Conservation (phyloP, 2,329 filamentous ascomycete genomes). For the Xylaria sp. region DNA sequence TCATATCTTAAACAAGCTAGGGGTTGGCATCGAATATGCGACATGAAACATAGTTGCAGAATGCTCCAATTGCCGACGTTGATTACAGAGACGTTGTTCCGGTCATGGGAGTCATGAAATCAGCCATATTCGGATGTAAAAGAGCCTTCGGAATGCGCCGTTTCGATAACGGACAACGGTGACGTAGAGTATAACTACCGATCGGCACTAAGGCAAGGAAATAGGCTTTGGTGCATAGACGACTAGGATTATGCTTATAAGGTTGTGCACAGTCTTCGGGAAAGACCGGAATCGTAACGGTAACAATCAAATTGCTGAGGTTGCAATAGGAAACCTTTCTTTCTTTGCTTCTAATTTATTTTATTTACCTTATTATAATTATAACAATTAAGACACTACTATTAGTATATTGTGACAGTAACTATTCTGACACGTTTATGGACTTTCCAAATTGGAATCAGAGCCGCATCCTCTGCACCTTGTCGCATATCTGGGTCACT, state of each 20-base stretch:
- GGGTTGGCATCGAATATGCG: slow-evolving; percentile 24
- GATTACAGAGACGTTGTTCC: neutral
- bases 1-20: slow-evolving; percentile 54
- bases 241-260: neutral
- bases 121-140: neutral
- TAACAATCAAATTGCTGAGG: too few relatives aligned
- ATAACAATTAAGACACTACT: neutral
- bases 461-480: neutral
- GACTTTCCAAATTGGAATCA: neutral
- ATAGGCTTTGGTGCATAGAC: neutral
- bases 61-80: slow-evolving; percentile 5
- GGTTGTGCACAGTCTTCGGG: neutral
- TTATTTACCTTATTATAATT: neutral
- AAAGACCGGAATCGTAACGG: neutral
- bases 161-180: slow-evolving; percentile 22
- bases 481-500: slow-evolving; percentile 7
- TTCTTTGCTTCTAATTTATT: too few relatives aligned
- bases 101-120: slow-evolving; percentile 8
- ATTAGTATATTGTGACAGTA: neutral
- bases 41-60: slow-evolving; percentile 27
- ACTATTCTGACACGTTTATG: neutral
- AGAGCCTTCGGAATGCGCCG: slow-evolving; percentile 28
- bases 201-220: neutral
- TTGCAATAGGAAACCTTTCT: too few relatives aligned
- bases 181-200: slow-evolving; percentile 32